Percentiles rank a stretch among this genome's conserved stretches.
phyloP scores from a whole-genome alignment of 2,329 filamentous ascomycete species.

The Botryosphaeria agaves region DNA sequence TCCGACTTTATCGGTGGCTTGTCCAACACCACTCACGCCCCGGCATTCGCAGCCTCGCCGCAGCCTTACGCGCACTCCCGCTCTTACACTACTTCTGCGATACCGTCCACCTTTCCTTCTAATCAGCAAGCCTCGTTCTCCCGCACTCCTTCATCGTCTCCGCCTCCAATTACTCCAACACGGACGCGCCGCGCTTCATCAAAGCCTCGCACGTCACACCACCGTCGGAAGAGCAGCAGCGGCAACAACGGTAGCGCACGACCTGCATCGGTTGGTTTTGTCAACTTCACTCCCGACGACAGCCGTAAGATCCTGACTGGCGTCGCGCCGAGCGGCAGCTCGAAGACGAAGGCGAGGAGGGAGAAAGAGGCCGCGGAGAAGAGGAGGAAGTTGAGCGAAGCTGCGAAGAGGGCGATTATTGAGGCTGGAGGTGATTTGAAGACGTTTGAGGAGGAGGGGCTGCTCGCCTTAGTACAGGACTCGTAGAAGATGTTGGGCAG shows the following conservation, averaged over 20 bases:
- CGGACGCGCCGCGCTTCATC: conserved; percentile 6
- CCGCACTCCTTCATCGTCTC: conserved; percentile 7
- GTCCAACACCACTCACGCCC: background rate
- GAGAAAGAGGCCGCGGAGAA: conserved; percentile 78
- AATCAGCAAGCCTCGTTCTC: conserved; percentile 1
- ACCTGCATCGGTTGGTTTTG: conserved; percentile 37
- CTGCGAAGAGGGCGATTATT: conserved; percentile 48
- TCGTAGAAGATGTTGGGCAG: too few relatives aligned
- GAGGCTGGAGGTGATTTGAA: conserved; percentile 51
- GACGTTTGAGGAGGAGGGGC: conserved; percentile 22
- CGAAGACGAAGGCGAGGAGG: conserved; percentile 83
- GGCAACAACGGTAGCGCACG: conserved; percentile 6
- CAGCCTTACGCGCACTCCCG: background rate
- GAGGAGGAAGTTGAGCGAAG: conserved; percentile 48
- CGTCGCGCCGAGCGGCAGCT: conserved; percentile 78
- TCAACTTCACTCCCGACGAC: conserved; percentile 80
- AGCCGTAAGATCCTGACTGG: conserved; percentile 65
- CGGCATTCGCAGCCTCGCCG: background rate
- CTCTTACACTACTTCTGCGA: conserved; percentile 7
- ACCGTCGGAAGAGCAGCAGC: conserved; percentile 12
- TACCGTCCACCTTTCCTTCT: conserved; percentile 10
- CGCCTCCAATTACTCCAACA: conserved; percentile 11
- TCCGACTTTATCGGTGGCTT: conserved; percentile 2
- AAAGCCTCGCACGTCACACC: conserved; percentile 8
- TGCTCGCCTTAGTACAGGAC: too few relatives aligned